Evolutionary conservation across 805 yeast genomes (phyloP), one percentile per base, ranked within the genome.

Genomic region (Wickerhamomyces pijperi): DNA sequence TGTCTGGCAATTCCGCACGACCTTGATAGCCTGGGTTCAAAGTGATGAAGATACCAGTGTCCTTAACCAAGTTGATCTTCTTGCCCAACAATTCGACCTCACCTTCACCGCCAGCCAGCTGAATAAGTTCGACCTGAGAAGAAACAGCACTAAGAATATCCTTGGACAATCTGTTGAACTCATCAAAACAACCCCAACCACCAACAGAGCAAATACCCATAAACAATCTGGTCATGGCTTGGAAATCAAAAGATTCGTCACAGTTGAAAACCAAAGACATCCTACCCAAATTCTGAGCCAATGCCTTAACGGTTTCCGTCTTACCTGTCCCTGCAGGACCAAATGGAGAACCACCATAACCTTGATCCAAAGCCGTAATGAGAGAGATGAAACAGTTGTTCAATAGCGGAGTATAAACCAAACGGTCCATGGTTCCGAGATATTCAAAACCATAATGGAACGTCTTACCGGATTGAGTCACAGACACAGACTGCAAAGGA

Each of bases 261-360:
- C 97, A 90, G 53, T 86, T 80, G 56, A 90, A 88, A 0, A 90
- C 95, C 11, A 82, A 56, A 0, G 86, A 95, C 72, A 76, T 73
- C 42, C 76, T 69, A 7, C 97, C 97, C 7, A 90, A 60, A 31
- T 74, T 75, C 33, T 76, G 76, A 1, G 92, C 96, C 23, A 88
- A 62, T 0, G 94, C 83, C 54, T 90, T 90, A 19, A 90, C 70
- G 0, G 94, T 71, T 54, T 90, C 97, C 0, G 97, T 90, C 54
- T 90, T 90, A 46, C 97, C 97, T 0, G 97, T 90, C 33, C 97
- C 97, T 3, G 97, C 96, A 2, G 97, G 97, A 0, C 97, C 97
- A 57, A 82, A 77, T 1, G 94, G 81, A 1, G 94, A 81, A 0
- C 95, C 94, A n/a, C 97, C 97, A 8, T 76, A 63, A 28, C 70